Base-by-base conservation (phyloP, 805 yeast genomes). In the Saccharomycopsis sp. region DNA sequence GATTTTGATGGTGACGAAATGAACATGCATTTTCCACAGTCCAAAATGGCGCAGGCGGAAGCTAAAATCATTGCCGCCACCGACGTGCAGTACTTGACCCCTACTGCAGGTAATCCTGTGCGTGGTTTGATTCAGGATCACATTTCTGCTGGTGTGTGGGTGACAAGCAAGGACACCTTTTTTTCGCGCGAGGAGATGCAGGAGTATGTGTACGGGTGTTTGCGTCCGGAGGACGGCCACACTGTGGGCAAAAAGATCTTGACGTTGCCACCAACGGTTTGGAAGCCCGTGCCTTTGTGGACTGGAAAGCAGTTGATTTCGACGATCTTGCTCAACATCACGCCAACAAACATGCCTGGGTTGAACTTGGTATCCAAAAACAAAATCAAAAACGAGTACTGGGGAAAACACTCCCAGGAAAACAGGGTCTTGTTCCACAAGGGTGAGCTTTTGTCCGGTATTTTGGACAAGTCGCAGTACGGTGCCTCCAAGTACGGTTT, bases 1-100 rank as follows among this genome's bases (percentile, higher is more conserved):
- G 99, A 92, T 81, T 92, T 94, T 67, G 99, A 92, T 75, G 99
- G 99, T 79, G 99, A 92, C 74, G 99, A 92, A 77, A 92, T 92
- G 99, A 92, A 92, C 72, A 87, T 92, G 97, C 99, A 92, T 75
- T 92, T 92, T 79, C 99, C 99, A 24, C 99, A 92, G 76, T 91
- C 89, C 73, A 97, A 92, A 75, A 89, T 89, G 65, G 99, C 98
- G 8, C 85, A 91, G 70, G 92, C 98, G 21, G 99, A 94, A 75
- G 98, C 99, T 1, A 77, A 90, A 68, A 83, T 90, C 69, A 79
- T 94, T 71, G 99, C 99, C 47, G 91, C 92, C 72, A 94, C 99
- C 7, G 97, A 95, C 73, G 88, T 96, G 61, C 99, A 94, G 76
- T 94, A 94, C 72, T 79, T 94, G 70, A 92, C 99, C 3, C 99